Base-by-base conservation (phyloP, 805 yeast species). In the Saturnispora halmiae region DNA sequence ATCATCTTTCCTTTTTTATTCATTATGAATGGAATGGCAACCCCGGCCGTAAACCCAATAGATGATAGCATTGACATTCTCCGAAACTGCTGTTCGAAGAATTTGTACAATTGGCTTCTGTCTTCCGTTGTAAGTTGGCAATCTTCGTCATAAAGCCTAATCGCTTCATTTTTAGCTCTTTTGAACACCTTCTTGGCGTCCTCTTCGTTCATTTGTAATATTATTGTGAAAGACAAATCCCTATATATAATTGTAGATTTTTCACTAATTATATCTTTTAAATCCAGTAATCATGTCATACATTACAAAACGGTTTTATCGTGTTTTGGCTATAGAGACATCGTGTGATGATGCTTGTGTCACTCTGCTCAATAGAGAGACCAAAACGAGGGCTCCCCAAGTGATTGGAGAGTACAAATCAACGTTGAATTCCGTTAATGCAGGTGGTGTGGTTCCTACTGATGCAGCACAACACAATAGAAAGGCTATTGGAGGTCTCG, bases 291-390 rank as follows among this genome's bases (percentile, higher is more conserved):
- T n/a, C n/a, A n/a, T n/a, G n/a, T n/a, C n/a, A n/a, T n/a, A n/a
- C n/a, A n/a, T n/a, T n/a, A n/a, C n/a, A n/a, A n/a, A n/a, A n/a
- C 19, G 56, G 19, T 18, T 44, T 4, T 85, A 83, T 56, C 69
- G 67, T 32, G 92, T 88, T 0, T 63, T 92, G 18, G 92, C 96
- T 0, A 75, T 92, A 11, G 98, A 92, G 55, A 76, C 94, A 0
- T 85, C 96, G 0, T 92, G 98, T 56, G 98, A 92, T 59, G 98
- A 92, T 59, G 74, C 96, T 0, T 87, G 96, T 50, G 90, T 87
- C 2, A 83, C 95, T 0, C 62, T 90, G 6, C 55, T 88, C 3
- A 79, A 79, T 30, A 65, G 87, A 39, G 45, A 37, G 6, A 49
- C 52, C 1, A 46, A 51, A 1, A 49, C 55, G 2, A 49, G 56